Percentiles rank a stretch among this genome's conserved stretches.
Conservation (phyloP, 352 stramenopile genomes). For the Thalassiosira exigua region DNA sequence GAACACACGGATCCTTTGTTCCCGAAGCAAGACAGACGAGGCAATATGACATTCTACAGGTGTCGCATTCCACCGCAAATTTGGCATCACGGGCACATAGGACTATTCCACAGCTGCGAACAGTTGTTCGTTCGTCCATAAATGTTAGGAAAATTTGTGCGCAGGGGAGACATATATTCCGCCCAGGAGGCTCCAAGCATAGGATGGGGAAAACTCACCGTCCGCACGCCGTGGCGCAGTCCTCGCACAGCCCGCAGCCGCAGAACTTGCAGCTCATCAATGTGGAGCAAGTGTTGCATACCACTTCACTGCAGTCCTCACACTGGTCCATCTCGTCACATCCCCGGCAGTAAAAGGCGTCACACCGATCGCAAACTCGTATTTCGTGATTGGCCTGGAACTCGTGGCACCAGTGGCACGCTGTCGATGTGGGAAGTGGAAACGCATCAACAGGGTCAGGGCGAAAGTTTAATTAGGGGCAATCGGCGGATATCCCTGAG, state of each 20-base stretch:
- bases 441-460: neutral
- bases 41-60: slow-evolving; percentile 84
- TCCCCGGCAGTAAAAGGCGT: slow-evolving; percentile 83
- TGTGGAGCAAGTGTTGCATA: slow-evolving; percentile 83
- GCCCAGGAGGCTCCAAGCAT: neutral
- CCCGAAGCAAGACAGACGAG: slow-evolving; percentile 85
- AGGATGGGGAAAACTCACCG: slow-evolving; percentile 60
- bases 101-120: slow-evolving; percentile 84
- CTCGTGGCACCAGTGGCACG: slow-evolving; percentile 86
- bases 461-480: neutral
- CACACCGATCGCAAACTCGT: slow-evolving; percentile 84
- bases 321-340: slow-evolving; percentile 88
- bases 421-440: slow-evolving; percentile 10
- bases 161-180: too few relatives aligned
- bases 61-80: slow-evolving; percentile 87
- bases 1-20: slow-evolving; percentile 83
- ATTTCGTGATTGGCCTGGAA: slow-evolving; percentile 87
- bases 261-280: slow-evolving; percentile 87
- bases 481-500: neutral
- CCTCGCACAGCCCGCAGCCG: slow-evolving; percentile 83
- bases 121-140: too few relatives aligned
- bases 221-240: slow-evolving; percentile 85
- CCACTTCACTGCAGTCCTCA: slow-evolving; percentile 85
- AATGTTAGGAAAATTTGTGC: too few relatives aligned
- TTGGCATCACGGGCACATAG: slow-evolving; percentile 84